Evolutionary conservation across 106 monocot genomes (phyloP), one percentile per base, ranked within the genome.

Genomic region (Allium sativum): DNA sequence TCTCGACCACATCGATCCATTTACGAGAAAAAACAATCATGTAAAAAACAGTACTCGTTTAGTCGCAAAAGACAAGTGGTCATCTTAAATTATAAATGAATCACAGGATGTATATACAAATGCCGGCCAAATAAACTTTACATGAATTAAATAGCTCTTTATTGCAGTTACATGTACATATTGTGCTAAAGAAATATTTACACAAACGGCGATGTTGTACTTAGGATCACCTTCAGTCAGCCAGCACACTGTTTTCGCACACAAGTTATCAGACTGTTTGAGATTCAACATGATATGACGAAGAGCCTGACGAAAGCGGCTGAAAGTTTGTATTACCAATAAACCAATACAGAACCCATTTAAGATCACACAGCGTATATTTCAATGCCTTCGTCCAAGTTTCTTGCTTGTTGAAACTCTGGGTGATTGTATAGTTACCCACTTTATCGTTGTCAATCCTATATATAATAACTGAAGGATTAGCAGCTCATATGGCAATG

Each of bases 381-480:
- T 90, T 84, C 12, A 95, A 77, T 55, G 95, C 83, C 68, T 90
- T 95, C 3, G 95, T 95, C 87, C 90, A 90, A 42, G 81, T 78
- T 68, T 90, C 94, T 58, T 81, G 77, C 74, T 90, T 90, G 68
- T 95, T 95, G 70, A 95, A 95, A 62, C 94, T 95, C 58, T 84
- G 86, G 1, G 84, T 84, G 71, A 95, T 95, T 65, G 86, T 90
- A 70, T 86, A 79, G 72, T 74, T 82, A 72, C 69, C 95, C 59
- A 90, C 90, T 61, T 84, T 86, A 65, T 95, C 95, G 45, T 80
- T 87, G 73, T 95, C 90, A 57, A 95, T 90, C 82, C 90, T 95
- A 47, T 3, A 50, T 1, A 2, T 50, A 50, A 50, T 3, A 31
- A 31, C 5, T 31, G n/a, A n/a, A 31, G 31, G 31, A 5, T 31